A percentile compares a stretch with the other conserved stretches of the same genome.
These are phyloP conservation scores for Boletus insuetus DNA, from an alignment of 768 basidiomycete genomes.

Conservation along the genomic window DNA sequence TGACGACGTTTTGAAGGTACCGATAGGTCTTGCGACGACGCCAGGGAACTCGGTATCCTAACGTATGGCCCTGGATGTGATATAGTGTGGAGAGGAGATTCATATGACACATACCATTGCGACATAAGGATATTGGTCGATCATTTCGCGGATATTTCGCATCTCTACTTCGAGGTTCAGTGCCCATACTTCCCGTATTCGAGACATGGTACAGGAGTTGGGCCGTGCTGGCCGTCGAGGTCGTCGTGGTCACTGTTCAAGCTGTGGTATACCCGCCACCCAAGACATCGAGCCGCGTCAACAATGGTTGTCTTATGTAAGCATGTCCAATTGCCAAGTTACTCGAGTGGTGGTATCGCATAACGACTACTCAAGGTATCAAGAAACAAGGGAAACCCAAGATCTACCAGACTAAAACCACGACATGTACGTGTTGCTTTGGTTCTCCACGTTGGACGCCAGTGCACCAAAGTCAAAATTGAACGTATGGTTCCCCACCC, in stretches of 20 bases:
- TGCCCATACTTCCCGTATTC: slow-evolving; percentile 95
- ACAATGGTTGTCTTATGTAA: slow-evolving; percentile 27
- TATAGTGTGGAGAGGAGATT: background rate
- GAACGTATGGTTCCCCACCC: slow-evolving; percentile 53
- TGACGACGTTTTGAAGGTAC: slow-evolving; percentile 91
- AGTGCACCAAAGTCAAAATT: slow-evolving; percentile 65
- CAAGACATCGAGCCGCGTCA: slow-evolving; percentile 16
- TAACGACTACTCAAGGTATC: slow-evolving; percentile 9
- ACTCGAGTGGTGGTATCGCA: background rate
- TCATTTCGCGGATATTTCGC: slow-evolving; percentile 77
- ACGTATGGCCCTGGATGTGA: slow-evolving; percentile 1
- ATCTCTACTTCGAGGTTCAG: slow-evolving; percentile 93
- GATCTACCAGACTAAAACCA: slow-evolving; percentile 48
- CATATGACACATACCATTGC: slow-evolving; percentile 71
- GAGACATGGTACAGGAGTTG: slow-evolving; percentile 48
- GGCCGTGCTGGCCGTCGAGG: slow-evolving; percentile 5
- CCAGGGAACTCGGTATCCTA: slow-evolving; percentile 99
- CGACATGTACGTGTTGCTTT: slow-evolving; percentile 58
- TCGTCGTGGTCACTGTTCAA: slow-evolving; percentile 22
- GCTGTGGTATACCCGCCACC: slow-evolving; percentile 10
- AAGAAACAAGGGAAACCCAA: slow-evolving; percentile 20
- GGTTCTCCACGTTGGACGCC: slow-evolving; percentile 52
- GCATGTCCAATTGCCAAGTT: slow-evolving; percentile 3
- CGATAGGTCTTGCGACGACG: slow-evolving; percentile 96
- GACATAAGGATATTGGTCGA: slow-evolving; percentile 90